These are phyloP conservation scores for Sclerotinia spermophila DNA, from an alignment of 2,329 filamentous ascomycete genomes.

Conservation along the genomic window DNA sequence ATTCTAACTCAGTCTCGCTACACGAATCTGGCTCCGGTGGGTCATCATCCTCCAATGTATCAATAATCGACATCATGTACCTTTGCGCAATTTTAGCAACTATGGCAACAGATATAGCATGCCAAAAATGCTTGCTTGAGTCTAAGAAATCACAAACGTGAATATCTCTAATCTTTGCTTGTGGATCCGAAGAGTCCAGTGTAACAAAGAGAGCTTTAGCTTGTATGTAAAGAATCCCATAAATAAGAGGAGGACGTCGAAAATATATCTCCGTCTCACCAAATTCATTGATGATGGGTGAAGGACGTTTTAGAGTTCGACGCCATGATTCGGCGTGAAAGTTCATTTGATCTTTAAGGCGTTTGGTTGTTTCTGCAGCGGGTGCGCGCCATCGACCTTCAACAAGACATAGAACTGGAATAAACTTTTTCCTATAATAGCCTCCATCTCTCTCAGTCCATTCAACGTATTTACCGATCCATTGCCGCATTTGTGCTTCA, in stretches of 20 bases:
- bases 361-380: conserved; percentile 25
- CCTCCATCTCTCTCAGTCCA: conserved; percentile 38
- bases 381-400: conserved; percentile 23
- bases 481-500: conserved; percentile 33
- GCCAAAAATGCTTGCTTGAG: conserved; percentile 36
- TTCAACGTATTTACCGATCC: conserved; percentile 35
- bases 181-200: conserved; percentile 32
- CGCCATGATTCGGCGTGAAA: conserved; percentile 33
- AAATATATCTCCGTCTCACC: conserved; percentile 29
- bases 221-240: conserved; percentile 36
- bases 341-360: conserved; percentile 31
- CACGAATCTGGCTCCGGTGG: conserved; percentile 29
- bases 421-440: conserved; percentile 31
- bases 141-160: conserved; percentile 34
- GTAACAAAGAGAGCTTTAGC: conserved; percentile 34
- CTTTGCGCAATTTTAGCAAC: conserved; percentile 34
- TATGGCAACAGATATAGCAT: conserved; percentile 37
- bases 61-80: conserved; percentile 34
- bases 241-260: conserved; percentile 35
- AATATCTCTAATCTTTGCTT: conserved; percentile 31
- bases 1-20: conserved; percentile 14
- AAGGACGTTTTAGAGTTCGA: conserved; percentile 24
- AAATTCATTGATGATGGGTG: conserved; percentile 23
- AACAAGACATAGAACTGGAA: conserved; percentile 32
- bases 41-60: conserved; percentile 31